Evolutionary conservation across 2,329 filamentous ascomycete genomes (phyloP).

Genomic region (Xylaria sp.): DNA sequence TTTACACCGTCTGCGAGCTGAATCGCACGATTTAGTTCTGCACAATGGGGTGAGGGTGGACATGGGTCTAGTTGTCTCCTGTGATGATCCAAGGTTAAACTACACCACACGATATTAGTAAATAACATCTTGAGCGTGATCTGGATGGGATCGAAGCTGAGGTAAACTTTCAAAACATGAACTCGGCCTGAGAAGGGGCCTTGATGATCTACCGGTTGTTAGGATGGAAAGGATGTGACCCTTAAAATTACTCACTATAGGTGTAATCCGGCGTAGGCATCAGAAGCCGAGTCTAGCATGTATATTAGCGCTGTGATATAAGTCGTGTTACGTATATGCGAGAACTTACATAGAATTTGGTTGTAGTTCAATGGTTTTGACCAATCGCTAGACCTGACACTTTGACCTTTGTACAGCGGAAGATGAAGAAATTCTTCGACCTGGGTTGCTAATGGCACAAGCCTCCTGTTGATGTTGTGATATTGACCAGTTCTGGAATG

Average conservation of each 20-base stretch:
- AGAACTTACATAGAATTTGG: slow-evolving; percentile 75
- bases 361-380: slow-evolving; percentile 66
- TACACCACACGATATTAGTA: background rate
- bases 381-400: slow-evolving; percentile 83
- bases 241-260: slow-evolving; percentile 53
- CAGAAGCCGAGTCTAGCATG: slow-evolving; percentile 76
- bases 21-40: slow-evolving; percentile 75
- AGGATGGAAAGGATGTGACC: background rate
- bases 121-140: background rate
- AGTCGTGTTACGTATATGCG: slow-evolving; percentile 6
- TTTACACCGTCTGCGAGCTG: slow-evolving; percentile 60
- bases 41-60: slow-evolving; percentile 76
- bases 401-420: slow-evolving; percentile 77
- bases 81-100: slow-evolving; percentile 70
- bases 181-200: background rate
- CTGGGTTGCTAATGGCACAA: slow-evolving; percentile 75
- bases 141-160: too few species aligned
- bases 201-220: background rate
- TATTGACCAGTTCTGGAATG: slow-evolving; percentile 65
- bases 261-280: slow-evolving; percentile 82
- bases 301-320: slow-evolving; percentile 47
- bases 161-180: background rate
- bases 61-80: slow-evolving; percentile 73
- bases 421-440: slow-evolving; percentile 77
- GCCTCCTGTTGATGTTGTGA: slow-evolving; percentile 70